A percentile compares a stretch with the other conserved stretches of the same genome.
Conservation (phyloP, 352 stramenopile species). For the Peronospora belbahrii region DNA sequence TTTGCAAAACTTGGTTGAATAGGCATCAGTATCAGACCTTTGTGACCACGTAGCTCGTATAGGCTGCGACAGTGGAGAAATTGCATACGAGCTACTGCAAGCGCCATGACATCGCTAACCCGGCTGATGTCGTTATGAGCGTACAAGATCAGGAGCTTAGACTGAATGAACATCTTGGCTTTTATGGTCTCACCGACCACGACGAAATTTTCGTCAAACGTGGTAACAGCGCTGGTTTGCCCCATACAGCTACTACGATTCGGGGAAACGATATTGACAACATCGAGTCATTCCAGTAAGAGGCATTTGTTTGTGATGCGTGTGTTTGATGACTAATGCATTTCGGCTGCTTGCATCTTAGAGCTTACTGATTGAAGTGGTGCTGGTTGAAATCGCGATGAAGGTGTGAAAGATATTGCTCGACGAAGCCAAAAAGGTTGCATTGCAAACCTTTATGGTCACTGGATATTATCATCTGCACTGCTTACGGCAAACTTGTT, state of each 20-base stretch:
- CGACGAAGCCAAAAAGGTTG: constrained; percentile 44
- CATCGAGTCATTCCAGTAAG: constrained; percentile 39
- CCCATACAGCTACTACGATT: constrained; percentile 38
- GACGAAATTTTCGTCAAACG: constrained; percentile 62
- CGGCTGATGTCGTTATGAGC: constrained; percentile 46
- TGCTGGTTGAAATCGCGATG: constrained; percentile 30
- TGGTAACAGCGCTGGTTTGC: constrained; percentile 24
- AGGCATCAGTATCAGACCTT: not conserved
- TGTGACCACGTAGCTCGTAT: not conserved
- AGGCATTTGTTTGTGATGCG: not conserved
- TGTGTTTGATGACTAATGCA: not conserved
- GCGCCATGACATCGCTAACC: constrained; percentile 40
- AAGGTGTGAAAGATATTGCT: constrained; percentile 28
- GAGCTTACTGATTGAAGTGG: constrained; percentile 34
- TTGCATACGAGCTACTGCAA: constrained; percentile 56
- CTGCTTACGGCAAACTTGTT: constrained; percentile 1
- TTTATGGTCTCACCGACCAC: constrained; percentile 42
- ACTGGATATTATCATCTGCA: not conserved
- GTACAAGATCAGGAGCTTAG: constrained; percentile 34
- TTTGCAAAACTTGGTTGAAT: not conserved
- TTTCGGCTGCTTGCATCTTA: constrained; percentile 8
- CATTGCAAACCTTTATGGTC: constrained; percentile 40
- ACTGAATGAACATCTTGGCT: constrained; percentile 37
- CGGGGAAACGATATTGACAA: constrained; percentile 21
- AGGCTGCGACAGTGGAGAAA: constrained; percentile 53